Evolutionary conservation across 1,284 basidiomycete species (phyloP).

Genomic region (Apiotrichum akiyoshidainum): DNA sequence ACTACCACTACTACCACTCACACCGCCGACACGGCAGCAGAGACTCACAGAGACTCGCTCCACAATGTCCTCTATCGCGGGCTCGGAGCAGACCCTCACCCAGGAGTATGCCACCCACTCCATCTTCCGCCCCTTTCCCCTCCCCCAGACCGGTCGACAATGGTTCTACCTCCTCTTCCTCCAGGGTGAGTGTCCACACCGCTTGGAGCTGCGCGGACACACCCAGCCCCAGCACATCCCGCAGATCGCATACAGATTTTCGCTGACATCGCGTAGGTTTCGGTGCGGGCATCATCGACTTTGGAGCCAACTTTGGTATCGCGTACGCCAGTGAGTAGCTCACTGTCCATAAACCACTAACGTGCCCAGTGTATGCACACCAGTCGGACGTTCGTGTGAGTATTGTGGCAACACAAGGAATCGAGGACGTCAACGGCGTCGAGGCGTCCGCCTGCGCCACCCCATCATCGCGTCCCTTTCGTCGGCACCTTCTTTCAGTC

Average conservation of each 20-base stretch:
- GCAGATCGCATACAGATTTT: too few relatives aligned
- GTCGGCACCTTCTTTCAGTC: not conserved
- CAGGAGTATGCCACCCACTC: slow-evolving; percentile 8
- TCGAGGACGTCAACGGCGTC: not conserved
- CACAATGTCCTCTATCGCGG: slow-evolving; percentile 7
- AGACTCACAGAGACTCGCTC: too few relatives aligned
- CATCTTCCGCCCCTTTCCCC: slow-evolving; percentile 47
- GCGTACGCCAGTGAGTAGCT: slow-evolving; percentile 44
- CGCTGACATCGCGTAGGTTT: slow-evolving; percentile 1
- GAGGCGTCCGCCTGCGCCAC: not conserved
- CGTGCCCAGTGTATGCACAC: slow-evolving; percentile 39
- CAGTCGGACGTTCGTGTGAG: slow-evolving; percentile 29
- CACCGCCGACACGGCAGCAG: too few relatives aligned
- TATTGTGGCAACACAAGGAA: not conserved
- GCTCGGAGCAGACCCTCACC: slow-evolving; percentile 9
- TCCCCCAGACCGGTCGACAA: slow-evolving; percentile 41
- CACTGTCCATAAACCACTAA: not conserved
- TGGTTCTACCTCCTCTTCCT: slow-evolving; percentile 44
- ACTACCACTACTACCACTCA: too few relatives aligned
- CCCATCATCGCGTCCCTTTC: not conserved
- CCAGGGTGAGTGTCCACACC: slow-evolving; percentile 39
- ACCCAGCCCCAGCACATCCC: too few relatives aligned
- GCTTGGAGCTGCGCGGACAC: too few relatives aligned
- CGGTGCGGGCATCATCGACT: slow-evolving; percentile 37
- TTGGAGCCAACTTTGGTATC: slow-evolving; percentile 49